Base-by-base conservation (phyloP, 495 filamentous ascomycete species). In the Amniculicola lignicola region DNA sequence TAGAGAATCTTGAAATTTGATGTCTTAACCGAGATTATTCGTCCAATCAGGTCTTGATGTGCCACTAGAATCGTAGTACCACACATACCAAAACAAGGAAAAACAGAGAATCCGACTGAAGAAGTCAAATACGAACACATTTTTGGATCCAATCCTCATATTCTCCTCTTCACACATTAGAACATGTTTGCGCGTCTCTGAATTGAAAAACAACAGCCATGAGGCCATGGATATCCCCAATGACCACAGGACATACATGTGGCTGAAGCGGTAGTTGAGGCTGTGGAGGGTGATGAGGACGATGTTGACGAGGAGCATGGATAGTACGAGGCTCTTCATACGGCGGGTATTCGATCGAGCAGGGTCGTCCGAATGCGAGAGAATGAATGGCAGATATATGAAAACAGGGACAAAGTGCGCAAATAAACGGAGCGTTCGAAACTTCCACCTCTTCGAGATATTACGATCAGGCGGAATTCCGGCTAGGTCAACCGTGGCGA, bases 71-170 rank as follows among this genome's bases (percentile, higher is more conserved):
- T 45, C 22, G 16, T 45, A 45, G 18, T 28, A 22, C 42, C 11
- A 16, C 23, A 45, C 16, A 45, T 45, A 45, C 42, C 42, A 45
- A 45, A 45, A 45, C 23, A 27, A 21, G 10, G 16, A 7, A 45
- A 24, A 45, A 22, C 16, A 5, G 10, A 45, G 16, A 27, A 45
- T 28, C 42, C 42, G 5, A 21, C 12, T 4, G 18, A 45, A 45
- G 16, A 45, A 27, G 18, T 45, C 42, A 27, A 45, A 45, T 12
- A 28, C 42, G 4, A 45, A 12, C 42, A 45, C 42, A 45, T 45
- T 45, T 10, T 27, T 12, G 18, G 12, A 6, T 16, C 18, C 22
- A 7, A 7, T 18, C 18, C 38, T 41, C 42, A 5, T 9, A 27
- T 11, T 16, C 16, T 27, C 23, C 10, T 27, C 42, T 9, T 10